Conservation (phyloP, 2,329 filamentous ascomycete species). For the Colletotrichum sp. region DNA sequence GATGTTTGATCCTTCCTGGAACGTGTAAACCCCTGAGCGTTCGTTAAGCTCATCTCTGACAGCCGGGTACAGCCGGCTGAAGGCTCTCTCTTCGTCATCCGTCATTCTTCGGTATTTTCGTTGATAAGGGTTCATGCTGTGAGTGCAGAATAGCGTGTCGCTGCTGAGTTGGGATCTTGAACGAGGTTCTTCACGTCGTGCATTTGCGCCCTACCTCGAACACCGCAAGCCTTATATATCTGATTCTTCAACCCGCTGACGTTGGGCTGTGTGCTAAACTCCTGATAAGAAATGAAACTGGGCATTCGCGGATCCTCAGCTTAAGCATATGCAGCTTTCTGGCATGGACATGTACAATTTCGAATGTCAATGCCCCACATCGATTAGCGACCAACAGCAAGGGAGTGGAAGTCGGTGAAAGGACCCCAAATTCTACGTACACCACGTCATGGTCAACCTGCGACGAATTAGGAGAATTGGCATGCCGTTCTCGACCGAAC, state of each 20-base stretch:
- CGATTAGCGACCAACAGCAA: background rate
- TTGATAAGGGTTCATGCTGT: background rate
- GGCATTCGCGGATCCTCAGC: background rate
- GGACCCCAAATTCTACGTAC: background rate
- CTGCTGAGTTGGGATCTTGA: too few species aligned
- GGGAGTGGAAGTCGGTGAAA: background rate
- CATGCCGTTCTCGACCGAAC: background rate
- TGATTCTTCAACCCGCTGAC: background rate
- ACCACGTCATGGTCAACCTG: background rate
- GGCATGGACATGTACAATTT: too few species aligned
- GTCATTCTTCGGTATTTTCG: background rate
- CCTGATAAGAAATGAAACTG: background rate
- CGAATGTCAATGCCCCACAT: background rate
- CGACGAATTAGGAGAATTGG: background rate
- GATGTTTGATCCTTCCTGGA: background rate
- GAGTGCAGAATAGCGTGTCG: too few species aligned
- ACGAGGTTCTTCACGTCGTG: background rate
- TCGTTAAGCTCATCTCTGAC: background rate
- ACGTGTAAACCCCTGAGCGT: background rate
- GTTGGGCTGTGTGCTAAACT: rapidly evolving
- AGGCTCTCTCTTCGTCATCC: background rate
- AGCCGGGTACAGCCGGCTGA: background rate
- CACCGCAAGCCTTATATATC: background rate
- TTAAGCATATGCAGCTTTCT: background rate
- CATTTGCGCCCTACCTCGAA: background rate